A percentile compares a stretch with the other conserved stretches of the same genome.
These are phyloP conservation scores for Sinapis alba DNA, from an alignment of 441 rosid species.

Conservation along the genomic window DNA sequence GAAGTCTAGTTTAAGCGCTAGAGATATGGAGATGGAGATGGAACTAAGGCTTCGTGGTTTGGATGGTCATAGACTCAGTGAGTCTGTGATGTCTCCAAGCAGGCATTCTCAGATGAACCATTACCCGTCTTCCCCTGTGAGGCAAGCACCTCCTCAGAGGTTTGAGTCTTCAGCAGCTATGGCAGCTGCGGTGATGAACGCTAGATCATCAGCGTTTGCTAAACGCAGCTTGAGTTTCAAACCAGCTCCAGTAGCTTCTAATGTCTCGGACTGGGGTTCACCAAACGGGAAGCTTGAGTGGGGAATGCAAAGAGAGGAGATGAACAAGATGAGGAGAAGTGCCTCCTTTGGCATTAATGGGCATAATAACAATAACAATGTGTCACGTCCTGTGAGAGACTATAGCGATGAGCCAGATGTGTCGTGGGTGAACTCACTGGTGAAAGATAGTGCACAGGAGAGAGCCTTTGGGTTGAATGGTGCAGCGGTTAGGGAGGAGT, in stretches of 20 bases:
- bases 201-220: constrained; percentile 79
- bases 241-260: constrained; percentile 55
- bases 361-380: constrained; percentile 32
- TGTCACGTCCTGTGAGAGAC: constrained; percentile 31
- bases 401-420: constrained; percentile 74
- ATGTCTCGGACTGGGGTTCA: constrained; percentile 74
- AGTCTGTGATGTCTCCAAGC: constrained; percentile 62
- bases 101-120: constrained; percentile 65
- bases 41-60: constrained; percentile 54
- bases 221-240: constrained; percentile 90
- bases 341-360: constrained; percentile 74
- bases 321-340: constrained; percentile 78
- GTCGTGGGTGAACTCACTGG: constrained; percentile 86
- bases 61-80: constrained; percentile 50
- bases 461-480: constrained; percentile 35
- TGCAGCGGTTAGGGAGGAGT: constrained; percentile 26
- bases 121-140: constrained; percentile 65
- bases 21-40: constrained; percentile 77
- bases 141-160: constrained; percentile 57
- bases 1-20: constrained; percentile 68
- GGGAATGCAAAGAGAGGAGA: constrained; percentile 84
- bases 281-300: constrained; percentile 82
- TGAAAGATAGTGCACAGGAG: constrained; percentile 62
- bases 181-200: constrained; percentile 86
- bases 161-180: constrained; percentile 81